Conservation (phyloP, 768 basidiomycete species). For the Pleurotus tuber-regium region DNA sequence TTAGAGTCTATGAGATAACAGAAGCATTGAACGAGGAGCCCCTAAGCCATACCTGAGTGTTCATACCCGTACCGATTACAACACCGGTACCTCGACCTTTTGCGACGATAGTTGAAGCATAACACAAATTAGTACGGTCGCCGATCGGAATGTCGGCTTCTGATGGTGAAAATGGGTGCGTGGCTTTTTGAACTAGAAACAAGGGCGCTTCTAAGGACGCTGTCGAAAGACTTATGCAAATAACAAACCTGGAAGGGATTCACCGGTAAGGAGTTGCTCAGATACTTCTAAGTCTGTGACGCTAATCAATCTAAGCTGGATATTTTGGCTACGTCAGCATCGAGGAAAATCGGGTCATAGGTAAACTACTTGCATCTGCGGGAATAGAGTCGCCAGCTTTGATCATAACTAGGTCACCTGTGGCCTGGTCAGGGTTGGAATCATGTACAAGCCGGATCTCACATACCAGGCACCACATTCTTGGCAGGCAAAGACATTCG, state of each 20-base stretch:
- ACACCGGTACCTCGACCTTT: constrained; percentile 51
- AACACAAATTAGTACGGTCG: constrained; percentile 41
- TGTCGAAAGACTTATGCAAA: background rate
- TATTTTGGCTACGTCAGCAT: constrained; percentile 1
- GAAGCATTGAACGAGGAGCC: constrained; percentile 24
- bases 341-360: background rate
- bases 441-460: background rate
- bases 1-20: background rate
- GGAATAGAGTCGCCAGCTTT: constrained; percentile 41
- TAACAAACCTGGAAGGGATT: constrained; percentile 41
- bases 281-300: constrained; percentile 47
- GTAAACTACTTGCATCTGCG: constrained; percentile 35
- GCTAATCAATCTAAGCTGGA: constrained; percentile 38
- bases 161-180: constrained; percentile 25
- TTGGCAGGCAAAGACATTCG: constrained; percentile 37
- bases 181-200: constrained; percentile 35
- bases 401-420: constrained; percentile 37
- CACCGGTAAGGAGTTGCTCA: constrained; percentile 52
- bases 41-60: constrained; percentile 51
- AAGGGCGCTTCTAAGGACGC: background rate
- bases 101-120: constrained; percentile 40
- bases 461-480: constrained; percentile 37
- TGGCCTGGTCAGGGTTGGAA: background rate
- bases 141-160: constrained; percentile 37
- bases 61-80: constrained; percentile 48